Conservation (phyloP, 805 yeast genomes). For the Nakazawaea populi region DNA sequence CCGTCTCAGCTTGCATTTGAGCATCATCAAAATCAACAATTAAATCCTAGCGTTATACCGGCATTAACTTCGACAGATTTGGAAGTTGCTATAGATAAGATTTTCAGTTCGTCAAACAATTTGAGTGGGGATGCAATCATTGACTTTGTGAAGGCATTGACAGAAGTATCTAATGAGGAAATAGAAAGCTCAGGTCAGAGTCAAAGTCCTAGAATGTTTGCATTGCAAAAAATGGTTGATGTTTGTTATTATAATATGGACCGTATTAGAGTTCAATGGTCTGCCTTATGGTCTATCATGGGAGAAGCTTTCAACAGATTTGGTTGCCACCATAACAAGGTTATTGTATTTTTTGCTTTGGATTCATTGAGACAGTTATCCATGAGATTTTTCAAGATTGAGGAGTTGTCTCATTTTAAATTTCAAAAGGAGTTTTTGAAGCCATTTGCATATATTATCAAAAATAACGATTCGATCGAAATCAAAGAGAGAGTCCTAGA, state of each 20-base stretch:
- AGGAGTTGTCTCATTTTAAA: conserved; percentile 91
- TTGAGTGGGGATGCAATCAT: conserved; percentile 81
- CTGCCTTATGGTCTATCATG: conserved; percentile 91
- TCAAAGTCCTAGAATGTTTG: conserved; percentile 81
- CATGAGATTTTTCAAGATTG: conserved; percentile 86
- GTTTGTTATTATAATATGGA: conserved; percentile 97
- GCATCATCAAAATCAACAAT: conserved; percentile 66
- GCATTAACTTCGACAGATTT: conserved; percentile 60
- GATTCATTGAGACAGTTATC: conserved; percentile 92
- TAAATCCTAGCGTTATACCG: conserved; percentile 51
- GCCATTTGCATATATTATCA: conserved; percentile 80
- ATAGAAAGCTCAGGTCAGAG: conserved; percentile 83
- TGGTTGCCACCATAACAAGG: conserved; percentile 71
- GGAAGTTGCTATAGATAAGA: conserved; percentile 77
- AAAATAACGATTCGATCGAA: conserved; percentile 57
- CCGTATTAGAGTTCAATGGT: conserved; percentile 94
- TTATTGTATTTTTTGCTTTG: conserved; percentile 82
- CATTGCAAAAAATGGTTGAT: conserved; percentile 93
- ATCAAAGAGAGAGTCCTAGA: conserved; percentile 88
- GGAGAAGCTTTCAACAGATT: conserved; percentile 83
- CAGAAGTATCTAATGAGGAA: conserved; percentile 85
- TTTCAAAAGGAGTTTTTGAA: conserved; percentile 90
- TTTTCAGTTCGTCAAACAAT: conserved; percentile 76
- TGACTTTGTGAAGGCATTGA: conserved; percentile 79
- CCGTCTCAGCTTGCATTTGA: conserved; percentile 64